Evolutionary conservation across 306 rosid species (phyloP).

Genomic region (Hippophae gyantsensis): DNA sequence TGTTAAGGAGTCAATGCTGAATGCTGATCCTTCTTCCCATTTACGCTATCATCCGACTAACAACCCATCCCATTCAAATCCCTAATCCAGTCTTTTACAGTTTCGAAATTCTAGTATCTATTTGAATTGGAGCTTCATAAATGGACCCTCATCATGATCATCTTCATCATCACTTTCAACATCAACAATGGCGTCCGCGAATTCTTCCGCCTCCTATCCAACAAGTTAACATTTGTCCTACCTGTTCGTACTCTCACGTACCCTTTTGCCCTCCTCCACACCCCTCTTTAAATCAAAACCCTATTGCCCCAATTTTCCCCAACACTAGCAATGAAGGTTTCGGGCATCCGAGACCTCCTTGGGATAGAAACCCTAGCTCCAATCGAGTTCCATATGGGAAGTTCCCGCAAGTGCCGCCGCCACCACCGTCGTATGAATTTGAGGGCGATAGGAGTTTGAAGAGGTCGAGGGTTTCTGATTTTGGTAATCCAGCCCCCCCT

Average conservation of each 20-base stretch:
- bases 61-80: no score
- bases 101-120: no score
- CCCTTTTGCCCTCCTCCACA: conserved; percentile 48
- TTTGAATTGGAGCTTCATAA: neutral
- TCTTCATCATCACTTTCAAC: conserved; percentile 21
- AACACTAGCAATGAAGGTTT: conserved; percentile 20
- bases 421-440: conserved; percentile 22
- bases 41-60: no score
- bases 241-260: conserved; percentile 36
- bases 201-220: conserved; percentile 22
- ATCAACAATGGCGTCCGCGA: conserved; percentile 41
- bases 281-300: conserved; percentile 29
- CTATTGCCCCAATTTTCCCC: conserved; percentile 15
- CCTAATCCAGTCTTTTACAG: no score
- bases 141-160: conserved; percentile 31
- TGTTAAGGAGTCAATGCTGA: no score
- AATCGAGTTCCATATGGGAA: conserved; percentile 17
- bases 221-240: conserved; percentile 31
- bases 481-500: conserved; percentile 8
- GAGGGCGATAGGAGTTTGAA: conserved; percentile 49
- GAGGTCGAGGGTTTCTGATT: conserved; percentile 50
- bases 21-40: no score
- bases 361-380: conserved; percentile 28
- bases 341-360: conserved; percentile 16
- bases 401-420: conserved; percentile 7